Conservation (phyloP, 2,329 filamentous ascomycete genomes). For the Paracoccidioides lutzii region DNA sequence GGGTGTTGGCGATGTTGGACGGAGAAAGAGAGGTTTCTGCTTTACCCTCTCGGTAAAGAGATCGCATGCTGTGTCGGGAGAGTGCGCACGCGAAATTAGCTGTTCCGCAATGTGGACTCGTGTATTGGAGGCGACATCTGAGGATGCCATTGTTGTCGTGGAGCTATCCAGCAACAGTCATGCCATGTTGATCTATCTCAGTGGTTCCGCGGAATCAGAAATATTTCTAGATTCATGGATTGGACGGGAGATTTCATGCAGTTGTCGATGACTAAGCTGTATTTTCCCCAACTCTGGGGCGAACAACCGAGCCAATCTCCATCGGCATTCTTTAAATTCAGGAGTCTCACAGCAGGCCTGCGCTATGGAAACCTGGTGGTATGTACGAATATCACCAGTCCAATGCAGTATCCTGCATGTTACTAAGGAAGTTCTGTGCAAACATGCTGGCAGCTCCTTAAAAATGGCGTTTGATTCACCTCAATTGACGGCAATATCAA, state of each 20-base stretch:
- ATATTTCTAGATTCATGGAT: neutral
- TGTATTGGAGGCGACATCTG: neutral
- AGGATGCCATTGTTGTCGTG: constrained; percentile 1
- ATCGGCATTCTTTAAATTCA: too few species aligned
- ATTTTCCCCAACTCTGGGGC: too few species aligned
- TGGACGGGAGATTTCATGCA: too few species aligned
- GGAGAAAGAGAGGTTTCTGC: constrained; percentile 66
- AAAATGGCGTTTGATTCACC: neutral
- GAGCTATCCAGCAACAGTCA: neutral
- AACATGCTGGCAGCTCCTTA: neutral
- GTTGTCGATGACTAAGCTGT: neutral
- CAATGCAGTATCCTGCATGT: neutral
- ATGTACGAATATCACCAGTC: neutral
- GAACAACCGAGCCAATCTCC: too few species aligned
- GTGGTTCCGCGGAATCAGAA: neutral
- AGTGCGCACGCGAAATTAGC: constrained; percentile 67
- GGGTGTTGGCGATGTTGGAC: constrained; percentile 56
- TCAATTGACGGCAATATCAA: neutral
- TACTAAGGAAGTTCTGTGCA: neutral
- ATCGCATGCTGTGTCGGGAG: constrained; percentile 53
- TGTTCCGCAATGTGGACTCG: constrained; percentile 40
- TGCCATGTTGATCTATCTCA: neutral
- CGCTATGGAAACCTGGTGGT: too few species aligned
- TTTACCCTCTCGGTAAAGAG: constrained; percentile 76
- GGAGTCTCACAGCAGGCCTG: too few species aligned